Evolutionary conservation across 2,329 filamentous ascomycete species (phyloP).

Genomic region (Clonostachys solani): DNA sequence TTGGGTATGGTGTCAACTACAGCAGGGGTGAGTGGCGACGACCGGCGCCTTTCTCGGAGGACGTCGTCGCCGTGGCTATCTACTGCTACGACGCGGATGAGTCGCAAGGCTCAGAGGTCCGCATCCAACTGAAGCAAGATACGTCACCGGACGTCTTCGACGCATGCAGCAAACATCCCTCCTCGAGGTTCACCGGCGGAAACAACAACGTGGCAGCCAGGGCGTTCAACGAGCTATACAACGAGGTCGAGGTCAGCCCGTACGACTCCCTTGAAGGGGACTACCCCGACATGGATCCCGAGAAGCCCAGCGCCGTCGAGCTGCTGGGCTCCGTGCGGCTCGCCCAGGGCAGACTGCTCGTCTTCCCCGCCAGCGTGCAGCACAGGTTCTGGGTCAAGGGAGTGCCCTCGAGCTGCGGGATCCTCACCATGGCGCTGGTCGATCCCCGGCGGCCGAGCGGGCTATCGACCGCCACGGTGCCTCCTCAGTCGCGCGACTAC

Average conservation of each 20-base stretch:
- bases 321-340: not conserved
- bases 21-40: not conserved
- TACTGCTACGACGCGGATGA: not conserved
- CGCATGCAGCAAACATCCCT: not conserved
- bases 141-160: not conserved
- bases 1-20: not conserved
- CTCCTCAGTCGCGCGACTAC: not conserved
- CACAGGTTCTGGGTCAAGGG: not conserved
- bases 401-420: not conserved
- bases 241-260: not conserved
- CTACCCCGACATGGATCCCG: no score
- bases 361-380: not conserved
- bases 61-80: not conserved
- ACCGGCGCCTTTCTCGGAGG: not conserved
- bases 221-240: not conserved
- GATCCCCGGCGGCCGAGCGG: not conserved
- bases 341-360: not conserved
- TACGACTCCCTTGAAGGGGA: not conserved
- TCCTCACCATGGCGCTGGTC: not conserved
- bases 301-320: no score
- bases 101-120: not conserved
- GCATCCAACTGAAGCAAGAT: not conserved
- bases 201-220: not conserved
- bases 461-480: not conserved
- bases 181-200: not conserved